Evolutionary conservation across 345 rosid genomes (phyloP).

Genomic region (Mercurialis annua): DNA sequence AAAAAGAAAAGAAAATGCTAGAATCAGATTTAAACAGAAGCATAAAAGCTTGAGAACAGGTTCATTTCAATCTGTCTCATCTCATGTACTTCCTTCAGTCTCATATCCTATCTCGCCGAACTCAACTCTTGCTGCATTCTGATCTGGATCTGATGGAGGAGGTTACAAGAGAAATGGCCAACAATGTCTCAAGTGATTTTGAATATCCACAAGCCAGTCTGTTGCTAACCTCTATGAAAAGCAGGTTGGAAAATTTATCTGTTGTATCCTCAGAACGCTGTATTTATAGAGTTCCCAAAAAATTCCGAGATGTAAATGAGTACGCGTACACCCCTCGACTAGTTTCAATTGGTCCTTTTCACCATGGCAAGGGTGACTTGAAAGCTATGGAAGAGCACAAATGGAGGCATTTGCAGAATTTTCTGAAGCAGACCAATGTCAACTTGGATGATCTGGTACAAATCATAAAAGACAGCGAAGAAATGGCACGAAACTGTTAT

Average conservation of each 20-base stretch:
- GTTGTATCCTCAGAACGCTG: conserved; percentile 9
- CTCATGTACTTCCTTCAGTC: no score
- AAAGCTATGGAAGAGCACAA: conserved; percentile 16
- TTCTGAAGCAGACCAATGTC: not conserved
- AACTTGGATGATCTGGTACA: not conserved
- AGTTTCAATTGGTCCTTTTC: conserved; percentile 23
- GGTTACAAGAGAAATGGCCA: not conserved
- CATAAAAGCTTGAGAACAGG: no score
- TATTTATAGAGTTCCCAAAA: conserved; percentile 19
- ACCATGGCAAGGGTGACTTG: conserved; percentile 11
- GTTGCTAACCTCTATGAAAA: conserved; percentile 1
- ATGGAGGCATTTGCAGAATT: conserved; percentile 1
- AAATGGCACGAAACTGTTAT: conserved; percentile 1
- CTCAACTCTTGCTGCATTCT: no score
- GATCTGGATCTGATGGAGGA: not conserved
- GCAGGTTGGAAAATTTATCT: not conserved
- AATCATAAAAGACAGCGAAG: not conserved
- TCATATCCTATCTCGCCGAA: no score
- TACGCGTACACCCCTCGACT: conserved; percentile 16
- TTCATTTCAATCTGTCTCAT: no score
- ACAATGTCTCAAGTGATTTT: not conserved
- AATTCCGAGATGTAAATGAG: not conserved
- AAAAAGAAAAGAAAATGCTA: no score
- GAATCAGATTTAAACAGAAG: no score
- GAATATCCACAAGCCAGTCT: not conserved